Base-by-base conservation (phyloP, 495 filamentous ascomycete genomes). In the Penicillium fimorum region DNA sequence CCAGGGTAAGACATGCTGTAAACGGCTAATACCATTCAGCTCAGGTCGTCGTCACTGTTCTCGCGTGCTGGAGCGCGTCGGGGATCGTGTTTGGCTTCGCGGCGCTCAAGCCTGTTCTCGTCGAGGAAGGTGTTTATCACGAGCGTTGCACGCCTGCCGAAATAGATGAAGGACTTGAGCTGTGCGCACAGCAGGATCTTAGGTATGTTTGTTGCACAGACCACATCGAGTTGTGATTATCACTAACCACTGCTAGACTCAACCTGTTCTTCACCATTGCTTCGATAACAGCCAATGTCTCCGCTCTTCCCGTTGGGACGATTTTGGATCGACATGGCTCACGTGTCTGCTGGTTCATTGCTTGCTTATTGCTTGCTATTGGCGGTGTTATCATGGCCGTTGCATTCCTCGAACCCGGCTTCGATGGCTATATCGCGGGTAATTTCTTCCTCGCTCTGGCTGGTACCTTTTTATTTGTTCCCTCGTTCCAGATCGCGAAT, bases 211-310 rank as follows among this genome's bases (percentile, higher is more conserved):
- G 13, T 27, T 9, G 13, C 15, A 30, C 5, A 9, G 27, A 15
- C 24, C 25, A 13, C 50, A 12, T 13, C 5, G 18, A 43, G n/a
- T 17, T 8, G 10, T 11, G 10, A 6, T 35, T 38, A 32, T 25
- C n/a, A 20, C 58, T 53, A 58, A 57, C 47, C 13, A 44, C 17
- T 11, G 25, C 25, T 35, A 80, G 81, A 22, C 75, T 89, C 20
- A 89, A 89, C 61, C 60, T 89, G 27, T 87, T 87, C 73, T 89
- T 89, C 76, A 96, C 91, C 30, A 79, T 89, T 35, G 91, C 91
- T n/a, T 91, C 90, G 13, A 92, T 96, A 17, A 86, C 82, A 5
- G 96, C 92, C 35, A 87, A 87, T 67, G 87, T 93, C 17, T 86
- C 83, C 17, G 92, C 91, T 9, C 76, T 96, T 3, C 90, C 91